phyloP scores from a whole-genome alignment of 2,329 filamentous ascomycete species.

The Ascocoryne sarcoides region DNA sequence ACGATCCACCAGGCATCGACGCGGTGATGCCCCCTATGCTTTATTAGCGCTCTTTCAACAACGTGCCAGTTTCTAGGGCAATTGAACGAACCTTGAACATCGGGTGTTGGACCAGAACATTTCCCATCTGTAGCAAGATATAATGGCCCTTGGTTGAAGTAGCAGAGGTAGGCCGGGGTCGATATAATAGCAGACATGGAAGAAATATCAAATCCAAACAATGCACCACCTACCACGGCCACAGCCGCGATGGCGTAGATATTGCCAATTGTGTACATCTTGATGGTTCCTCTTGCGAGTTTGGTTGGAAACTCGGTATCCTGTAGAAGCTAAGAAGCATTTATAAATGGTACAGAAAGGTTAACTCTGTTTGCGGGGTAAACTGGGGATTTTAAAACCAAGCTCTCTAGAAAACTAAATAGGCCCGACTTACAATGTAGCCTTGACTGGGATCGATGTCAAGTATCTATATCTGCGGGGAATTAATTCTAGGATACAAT shows the following conservation, averaged over 20 bases:
- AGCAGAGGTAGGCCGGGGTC: constrained; percentile 41
- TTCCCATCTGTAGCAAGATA: constrained; percentile 29
- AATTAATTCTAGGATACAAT: neutral
- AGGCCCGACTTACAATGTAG: neutral
- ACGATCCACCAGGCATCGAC: constrained; percentile 63
- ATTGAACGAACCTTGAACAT: constrained; percentile 30
- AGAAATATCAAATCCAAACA: constrained; percentile 42
- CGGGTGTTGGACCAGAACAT: constrained; percentile 43
- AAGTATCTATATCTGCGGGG: neutral
- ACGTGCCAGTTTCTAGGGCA: constrained; percentile 17
- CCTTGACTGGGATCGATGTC: neutral
- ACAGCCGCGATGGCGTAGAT: constrained; percentile 27
- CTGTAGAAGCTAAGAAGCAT: too few relatives aligned
- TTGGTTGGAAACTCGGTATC: too few relatives aligned
- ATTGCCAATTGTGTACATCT: constrained; percentile 21
- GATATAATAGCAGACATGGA: constrained; percentile 51
- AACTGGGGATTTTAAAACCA: too few relatives aligned
- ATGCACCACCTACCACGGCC: constrained; percentile 26
- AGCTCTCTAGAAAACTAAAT: too few relatives aligned
- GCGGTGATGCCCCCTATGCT: constrained; percentile 58
- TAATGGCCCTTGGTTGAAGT: constrained; percentile 35
- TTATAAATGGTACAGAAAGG: too few relatives aligned
- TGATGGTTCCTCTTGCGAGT: constrained; percentile 3
- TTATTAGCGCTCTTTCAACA: constrained; percentile 30
- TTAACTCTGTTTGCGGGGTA: too few relatives aligned